Conservation (phyloP, 2,329 filamentous ascomycete genomes). For the Elsinoe australis region DNA sequence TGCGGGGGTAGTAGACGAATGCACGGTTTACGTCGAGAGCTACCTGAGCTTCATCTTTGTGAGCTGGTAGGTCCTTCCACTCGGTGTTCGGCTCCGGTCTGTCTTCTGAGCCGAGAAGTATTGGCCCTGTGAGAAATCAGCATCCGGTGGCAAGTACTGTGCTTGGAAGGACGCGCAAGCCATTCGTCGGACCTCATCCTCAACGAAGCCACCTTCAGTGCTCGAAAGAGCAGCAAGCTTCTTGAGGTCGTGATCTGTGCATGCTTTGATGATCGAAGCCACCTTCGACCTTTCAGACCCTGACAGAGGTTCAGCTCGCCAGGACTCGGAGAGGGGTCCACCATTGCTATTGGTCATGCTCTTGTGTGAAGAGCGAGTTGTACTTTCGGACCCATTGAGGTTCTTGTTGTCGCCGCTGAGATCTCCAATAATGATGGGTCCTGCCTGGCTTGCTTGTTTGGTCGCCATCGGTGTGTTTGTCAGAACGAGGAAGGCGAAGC, state of each 20-base stretch:
- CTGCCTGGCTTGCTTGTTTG: too few relatives aligned
- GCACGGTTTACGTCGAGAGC: conserved; percentile 85
- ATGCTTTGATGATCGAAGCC: conserved; percentile 35
- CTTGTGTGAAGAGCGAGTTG: too few relatives aligned
- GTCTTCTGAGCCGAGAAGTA: conserved; percentile 41
- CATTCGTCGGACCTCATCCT: conserved; percentile 53
- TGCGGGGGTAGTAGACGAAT: conserved; percentile 92
- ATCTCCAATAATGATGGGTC: too few relatives aligned
- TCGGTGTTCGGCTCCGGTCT: conserved; percentile 20
- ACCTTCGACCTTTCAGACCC: conserved; percentile 26
- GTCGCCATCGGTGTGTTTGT: too few relatives aligned
- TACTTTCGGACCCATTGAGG: too few relatives aligned
- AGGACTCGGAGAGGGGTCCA: conserved; percentile 22
- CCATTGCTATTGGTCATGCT: not conserved
- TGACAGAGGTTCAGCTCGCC: conserved; percentile 23
- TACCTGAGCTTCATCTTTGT: conserved; percentile 85
- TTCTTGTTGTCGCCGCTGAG: too few relatives aligned
- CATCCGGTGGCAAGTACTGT: not conserved
- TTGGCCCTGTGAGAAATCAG: conserved; percentile 48
- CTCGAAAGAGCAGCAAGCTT: conserved; percentile 37
- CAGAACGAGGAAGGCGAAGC: too few relatives aligned
- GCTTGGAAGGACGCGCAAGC: conserved; percentile 58
- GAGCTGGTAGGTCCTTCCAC: conserved; percentile 62
- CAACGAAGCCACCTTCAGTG: conserved; percentile 39
- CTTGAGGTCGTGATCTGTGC: conserved; percentile 34